Base-by-base conservation (phyloP, 2,329 filamentous ascomycete species). In the Hymenotorrendiella dingleyae region DNA sequence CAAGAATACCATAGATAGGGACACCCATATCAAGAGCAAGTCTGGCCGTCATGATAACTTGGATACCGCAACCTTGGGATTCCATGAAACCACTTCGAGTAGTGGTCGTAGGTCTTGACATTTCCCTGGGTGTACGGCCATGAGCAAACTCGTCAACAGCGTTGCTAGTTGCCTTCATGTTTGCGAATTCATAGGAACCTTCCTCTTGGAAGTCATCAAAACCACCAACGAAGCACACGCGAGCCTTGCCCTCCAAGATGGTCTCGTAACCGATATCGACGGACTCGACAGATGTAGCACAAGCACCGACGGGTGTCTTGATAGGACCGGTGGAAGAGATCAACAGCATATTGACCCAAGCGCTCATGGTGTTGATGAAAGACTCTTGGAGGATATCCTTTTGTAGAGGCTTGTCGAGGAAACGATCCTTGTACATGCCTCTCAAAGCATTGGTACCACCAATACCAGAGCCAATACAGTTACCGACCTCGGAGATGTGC, bases 151-250 rank as follows among this genome's bases (percentile, higher is more conserved):
- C 94, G 55, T 97, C 90, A 48, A 96, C 85, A 20, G 91, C 90
- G 62, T 97, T 98, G 77, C 90, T 96, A 43, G 93, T 98, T 46
- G 93, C 93, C 70, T 95, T 94, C 93, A 98, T 98, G 74, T 98
- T 98, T 73, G 93, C 93, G 65, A 98, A 98, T 67, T 98, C 93
- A 62, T 96, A 98, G 1, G 93, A 98, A 40, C 93, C 94, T 70
- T 98, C 93, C 70, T 98, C 93, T 61, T 94, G 89, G 73, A 98
- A 96, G 69, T 98, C 94, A 71, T 98, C 93, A 61, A 98, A 97
- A 55, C 93, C 93, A 78, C 93, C 93, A 46, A 98, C 94, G 54
- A 98, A 84, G 76, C 91, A 97, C 60, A 98, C 80, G 40, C 90
- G 86, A 47, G 94, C 93, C 76, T 98, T 98, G 68, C 93, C 93